Base-by-base conservation (phyloP, 164 flowering plant species). In the Magnolia kwangsiensis region DNA sequence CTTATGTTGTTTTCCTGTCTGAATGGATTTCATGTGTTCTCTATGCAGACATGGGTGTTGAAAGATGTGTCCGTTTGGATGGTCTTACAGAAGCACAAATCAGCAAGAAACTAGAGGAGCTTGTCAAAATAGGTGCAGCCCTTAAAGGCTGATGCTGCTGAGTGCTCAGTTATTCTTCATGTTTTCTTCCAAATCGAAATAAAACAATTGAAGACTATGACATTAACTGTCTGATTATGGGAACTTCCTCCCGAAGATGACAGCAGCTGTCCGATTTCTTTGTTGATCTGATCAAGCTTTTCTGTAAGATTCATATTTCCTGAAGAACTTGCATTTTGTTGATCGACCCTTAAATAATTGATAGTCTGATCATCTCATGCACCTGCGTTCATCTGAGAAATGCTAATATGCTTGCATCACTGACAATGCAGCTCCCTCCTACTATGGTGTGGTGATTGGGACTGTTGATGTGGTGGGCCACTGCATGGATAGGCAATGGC, bases 51-150 rank as follows among this genome's bases (percentile, higher is more conserved):
- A 75, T 83, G 79, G 90, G 89, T 31, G 81, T 85, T 20, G 90
- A 89, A 80, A 86, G 79, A 78, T 85, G 86, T 37, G 55, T 87
- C 76, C 82, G 76, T 27, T 76, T 87, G 83, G 87, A 82, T 68
- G 90, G 90, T 51, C 66, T 86, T 81, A 82, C 75, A 10, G 87
- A 89, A 78, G 59, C 76, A 59, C 85, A 87, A 74, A 87, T 89
- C 72, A 77, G 72, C 9, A 81, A 84, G 80, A 84, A 84, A 51
- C 84, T 89, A 1, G 81, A 86, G 80, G 87, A 85, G 51, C 86
- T 87, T 61, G 84, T 75, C 64, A 83, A 83, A 83, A 78, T 69
- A 0, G 87, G 87, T 29, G 84, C 74, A 66, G 68, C 79, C 16
- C 76, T 80, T 71, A 85, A 82, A 81, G 82, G 80, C 13, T 88